Evolutionary conservation across 805 yeast species (phyloP).

Genomic region (Metschnikowia koreensis): DNA sequence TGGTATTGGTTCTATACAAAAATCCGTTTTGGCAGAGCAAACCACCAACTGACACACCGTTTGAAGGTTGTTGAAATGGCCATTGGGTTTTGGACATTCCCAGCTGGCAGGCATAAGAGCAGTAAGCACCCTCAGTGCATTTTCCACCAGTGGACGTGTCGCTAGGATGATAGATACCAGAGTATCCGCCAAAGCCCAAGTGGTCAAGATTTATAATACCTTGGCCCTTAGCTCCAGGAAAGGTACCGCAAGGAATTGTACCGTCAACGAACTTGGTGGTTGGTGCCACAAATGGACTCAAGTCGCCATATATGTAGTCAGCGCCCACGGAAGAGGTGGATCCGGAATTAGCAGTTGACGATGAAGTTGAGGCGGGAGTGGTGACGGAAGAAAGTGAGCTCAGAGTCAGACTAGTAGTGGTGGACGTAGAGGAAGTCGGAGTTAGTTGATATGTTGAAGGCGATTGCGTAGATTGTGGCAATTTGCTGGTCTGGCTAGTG

Average conservation of each 20-base stretch:
- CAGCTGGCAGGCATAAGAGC: conserved; percentile 97
- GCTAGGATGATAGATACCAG: conserved; percentile 61
- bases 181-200: conserved; percentile 79
- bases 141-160: conserved; percentile 60
- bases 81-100: conserved; percentile 99
- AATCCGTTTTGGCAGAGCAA: conserved; percentile 79
- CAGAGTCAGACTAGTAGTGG: conserved; percentile 22
- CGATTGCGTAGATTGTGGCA: conserved; percentile 4
- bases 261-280: conserved; percentile 69
- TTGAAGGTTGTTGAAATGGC: conserved; percentile 84
- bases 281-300: conserved; percentile 57
- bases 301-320: conserved; percentile 56
- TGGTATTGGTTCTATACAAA: conserved; percentile 76
- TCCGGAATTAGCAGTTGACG: conserved; percentile 25
- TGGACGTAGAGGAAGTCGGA: conserved; percentile 18
- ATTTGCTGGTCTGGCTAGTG: not conserved
- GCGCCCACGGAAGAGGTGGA: conserved; percentile 33
- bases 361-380: conserved; percentile 13
- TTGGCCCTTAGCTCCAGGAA: conserved; percentile 64
- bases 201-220: conserved; percentile 76
- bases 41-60: conserved; percentile 94
- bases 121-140: conserved; percentile 88
- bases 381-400: conserved; percentile 16
- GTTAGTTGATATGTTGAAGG: not conserved
- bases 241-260: conserved; percentile 56